phyloP scores from a whole-genome alignment of 2,329 filamentous ascomycete genomes.

The Aureobasidium sp. region DNA sequence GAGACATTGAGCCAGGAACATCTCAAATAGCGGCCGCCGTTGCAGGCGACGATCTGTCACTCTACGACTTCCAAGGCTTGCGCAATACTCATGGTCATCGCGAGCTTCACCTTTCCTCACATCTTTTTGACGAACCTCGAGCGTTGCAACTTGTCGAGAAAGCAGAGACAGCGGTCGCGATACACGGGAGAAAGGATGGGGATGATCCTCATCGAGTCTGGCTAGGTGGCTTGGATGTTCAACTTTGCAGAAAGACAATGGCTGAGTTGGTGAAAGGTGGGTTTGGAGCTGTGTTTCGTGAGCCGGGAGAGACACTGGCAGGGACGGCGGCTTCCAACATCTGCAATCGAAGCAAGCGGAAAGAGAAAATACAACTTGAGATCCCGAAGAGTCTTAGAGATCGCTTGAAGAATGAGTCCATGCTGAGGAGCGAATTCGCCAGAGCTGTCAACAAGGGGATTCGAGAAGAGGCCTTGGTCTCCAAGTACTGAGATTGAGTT shows the following conservation, averaged over 20 bases:
- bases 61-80: constrained; percentile 1
- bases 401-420: neutral
- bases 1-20: neutral
- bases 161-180: neutral
- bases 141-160: neutral
- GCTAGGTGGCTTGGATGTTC: neutral
- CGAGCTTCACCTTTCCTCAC: neutral
- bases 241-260: neutral
- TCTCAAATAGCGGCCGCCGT: neutral
- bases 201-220: neutral
- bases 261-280: neutral
- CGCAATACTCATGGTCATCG: neutral
- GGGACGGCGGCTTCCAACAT: neutral
- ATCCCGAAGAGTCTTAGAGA: neutral
- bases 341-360: neutral
- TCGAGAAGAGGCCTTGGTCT: neutral
- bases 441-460: neutral
- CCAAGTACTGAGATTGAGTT: neutral
- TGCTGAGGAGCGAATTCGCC: neutral
- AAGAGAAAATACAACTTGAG: neutral
- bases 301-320: neutral
- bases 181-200: neutral
- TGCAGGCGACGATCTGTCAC: neutral
- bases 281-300: neutral
- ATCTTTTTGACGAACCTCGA: neutral